Base-by-base conservation (phyloP, 140 eudicot genomes). In the Stevia rebaudiana region DNA sequence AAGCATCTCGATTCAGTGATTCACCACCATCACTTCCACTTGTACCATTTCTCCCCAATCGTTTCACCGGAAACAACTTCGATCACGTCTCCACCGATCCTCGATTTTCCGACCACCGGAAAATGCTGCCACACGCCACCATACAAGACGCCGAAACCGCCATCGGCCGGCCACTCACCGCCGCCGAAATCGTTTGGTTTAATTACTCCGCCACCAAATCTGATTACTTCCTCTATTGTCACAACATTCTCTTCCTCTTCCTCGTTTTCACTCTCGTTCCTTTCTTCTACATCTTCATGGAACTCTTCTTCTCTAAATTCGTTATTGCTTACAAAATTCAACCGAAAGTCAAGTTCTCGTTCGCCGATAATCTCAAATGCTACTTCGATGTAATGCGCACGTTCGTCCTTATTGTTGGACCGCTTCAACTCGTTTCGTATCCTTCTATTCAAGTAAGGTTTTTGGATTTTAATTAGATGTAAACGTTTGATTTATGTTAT, bases 221-320 rank as follows among this genome's bases (percentile, higher is more conserved):
- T 9, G 97, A 87, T 40, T 87, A 90, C 89, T 73, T 71, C 63
- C 88, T 90, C 37, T 90, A 80, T 78, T 87, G 95, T 69, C 97
- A 90, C 82, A 90, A 87, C 86, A 78, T 84, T 59, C 65, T 87
- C 50, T 90, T 90, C 75, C 84, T 87, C 51, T 87, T 87, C 71
- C 61, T 81, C 66, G 48, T 90, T 16, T 90, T 84, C 85, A 74
- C 98, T 18, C 21, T 80, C 46, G 41, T 78, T 31, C 98, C 98
- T 11, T 78, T 84, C 3, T 74, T 77, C 58, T 83, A 84, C 65
- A 42, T 90, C 41, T 52, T 76, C 63, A 58, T 77, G 18, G 88
- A 90, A 16, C 49, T 68, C 43, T 11, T 84, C 15, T 67, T 63
- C 70, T 37, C 35, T 7, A 75, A 70, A 15, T 36, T 50, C 46